Evolutionary conservation across 73 alveolate genomes (phyloP), one percentile per base, ranked within the genome.

Genomic region (Urostyla sp.): DNA sequence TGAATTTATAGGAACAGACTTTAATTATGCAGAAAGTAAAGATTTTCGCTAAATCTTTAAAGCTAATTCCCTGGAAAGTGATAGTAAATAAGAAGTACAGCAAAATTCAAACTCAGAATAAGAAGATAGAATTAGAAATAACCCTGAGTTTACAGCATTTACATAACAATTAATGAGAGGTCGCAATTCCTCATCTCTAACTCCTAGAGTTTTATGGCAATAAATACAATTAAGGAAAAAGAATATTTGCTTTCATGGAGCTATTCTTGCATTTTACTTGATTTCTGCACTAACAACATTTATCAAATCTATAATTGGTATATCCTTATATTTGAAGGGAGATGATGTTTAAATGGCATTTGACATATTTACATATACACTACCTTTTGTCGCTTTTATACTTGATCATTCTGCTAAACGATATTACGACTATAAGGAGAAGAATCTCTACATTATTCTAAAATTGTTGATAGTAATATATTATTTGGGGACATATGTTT

Each of bases 1-100:
- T 13, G 35, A 49, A 21, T 81, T 32, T 38, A 81, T 81, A 16
- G 91, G 91, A 43, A 72, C 80, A n/a, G 91, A 81, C 28, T 67
- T 44, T 37, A 81, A 59, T 27, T 81, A 67, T 35, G 85, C 85
- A 21, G 23, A 23, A 44, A 72, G 43, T 20, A 26, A 81, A 36
- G 66, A 38, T 0, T 67, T 81, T 38, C 69, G 91, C 34, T 13
- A 34, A 1, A 40, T 10, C 21, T 72, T 81, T 36, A 27, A 48
- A 0, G 56, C 18, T 0, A 24, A 80, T 44, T 76, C 90, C 6
- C 18, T 69, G 46, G 80, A 66, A 40, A 34, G 63, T 1, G 90
- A 66, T 18, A 72, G 44, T 44, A 13, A n/a, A n/a, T n/a, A n/a
- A n/a, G n/a, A n/a, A n/a, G n/a, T n/a, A n/a, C n/a, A n/a, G n/a